Evolutionary conservation across 2,329 filamentous ascomycete species (phyloP), one percentile per base, ranked within the genome.

Genomic region (Ceratocystis smalleyi): DNA sequence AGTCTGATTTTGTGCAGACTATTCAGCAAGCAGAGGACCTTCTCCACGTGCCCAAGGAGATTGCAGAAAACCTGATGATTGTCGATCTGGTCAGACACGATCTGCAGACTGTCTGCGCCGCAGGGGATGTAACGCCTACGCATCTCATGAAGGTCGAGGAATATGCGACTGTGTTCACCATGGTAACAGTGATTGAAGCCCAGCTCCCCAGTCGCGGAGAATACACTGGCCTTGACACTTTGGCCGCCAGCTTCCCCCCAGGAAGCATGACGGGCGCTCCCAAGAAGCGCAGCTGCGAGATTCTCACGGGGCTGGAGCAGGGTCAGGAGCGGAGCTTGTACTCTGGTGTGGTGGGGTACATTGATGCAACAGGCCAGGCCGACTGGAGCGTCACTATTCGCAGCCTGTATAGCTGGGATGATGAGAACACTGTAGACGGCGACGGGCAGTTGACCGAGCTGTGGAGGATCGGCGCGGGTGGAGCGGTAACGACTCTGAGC

Each of bases 21-120:
- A 78, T 87, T n/a, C 81, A 79, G 4, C 81, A 88, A 70, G 91
- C 92, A 0, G 83, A 86, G 67, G 76, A 77, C 32, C 82, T 95
- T 47, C 81, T 96, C 15, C 83, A 86, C 65, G 81, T 89, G 0
- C 86, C 88, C 24, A 97, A 97, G 73, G 94, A 97, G 73, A 85
- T 89, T 70, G 92, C 92, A 0, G 92, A 97, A 76, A 97, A 97
- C 71, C 81, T 97, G 27, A 97, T 97, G 94, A 96, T 97, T 70
- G 91, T 96, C 1, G 92, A 97, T 73, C 79, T 97, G 0, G 94
- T 96, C n/a, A 83, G 92, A 0, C 92, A 97, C 71, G 92, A 97
- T 73, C 78, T 97, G 12, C 88, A 95, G 73, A 84, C 86, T n/a
- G 85, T 95, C 7, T 89, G 87, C 67, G 89, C 88, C 4, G 81